A percentile compares a stretch with the other conserved stretches of the same genome.
Conservation (phyloP, 345 rosid genomes). For the Tarenaya hassleriana region DNA sequence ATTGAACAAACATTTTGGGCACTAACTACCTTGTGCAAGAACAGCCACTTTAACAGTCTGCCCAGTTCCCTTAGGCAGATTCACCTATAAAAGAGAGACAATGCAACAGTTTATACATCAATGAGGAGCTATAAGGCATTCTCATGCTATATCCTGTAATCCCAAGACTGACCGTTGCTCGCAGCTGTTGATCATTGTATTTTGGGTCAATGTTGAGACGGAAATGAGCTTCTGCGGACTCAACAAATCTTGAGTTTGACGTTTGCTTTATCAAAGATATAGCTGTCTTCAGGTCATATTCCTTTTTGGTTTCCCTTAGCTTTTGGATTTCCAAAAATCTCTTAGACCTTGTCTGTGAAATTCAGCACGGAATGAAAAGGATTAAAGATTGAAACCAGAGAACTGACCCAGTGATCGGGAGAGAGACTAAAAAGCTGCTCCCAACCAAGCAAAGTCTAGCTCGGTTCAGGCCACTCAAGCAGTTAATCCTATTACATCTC, state of each 20-base stretch:
- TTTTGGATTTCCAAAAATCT: constrained; percentile 97
- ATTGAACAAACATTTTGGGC: background rate
- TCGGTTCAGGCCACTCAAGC: too few relatives aligned
- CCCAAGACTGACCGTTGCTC: constrained; percentile 67
- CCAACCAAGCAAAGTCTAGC: too few relatives aligned
- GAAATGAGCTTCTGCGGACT: constrained; percentile 92
- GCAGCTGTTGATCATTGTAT: constrained; percentile 92
- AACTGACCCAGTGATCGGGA: too few relatives aligned
- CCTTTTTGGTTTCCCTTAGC: constrained; percentile 77
- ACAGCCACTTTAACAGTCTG: constrained; percentile 89
- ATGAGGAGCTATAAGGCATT: background rate
- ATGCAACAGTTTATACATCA: background rate
- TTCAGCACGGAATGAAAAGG: constrained; percentile 15
- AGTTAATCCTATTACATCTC: too few relatives aligned
- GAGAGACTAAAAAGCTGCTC: too few relatives aligned
- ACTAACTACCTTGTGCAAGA: constrained; percentile 81
- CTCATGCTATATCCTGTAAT: background rate
- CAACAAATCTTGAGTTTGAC: constrained; percentile 67
- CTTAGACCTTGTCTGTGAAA: constrained; percentile 87
- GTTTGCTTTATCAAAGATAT: constrained; percentile 72
- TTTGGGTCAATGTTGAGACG: constrained; percentile 95
- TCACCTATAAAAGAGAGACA: constrained; percentile 45
- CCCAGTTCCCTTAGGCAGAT: constrained; percentile 97
- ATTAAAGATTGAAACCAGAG: background rate
- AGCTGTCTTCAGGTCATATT: constrained; percentile 66